Evolutionary conservation across 1,139 yeast species (phyloP), one percentile per base, ranked within the genome.

Genomic region (Diutina rugosa): DNA sequence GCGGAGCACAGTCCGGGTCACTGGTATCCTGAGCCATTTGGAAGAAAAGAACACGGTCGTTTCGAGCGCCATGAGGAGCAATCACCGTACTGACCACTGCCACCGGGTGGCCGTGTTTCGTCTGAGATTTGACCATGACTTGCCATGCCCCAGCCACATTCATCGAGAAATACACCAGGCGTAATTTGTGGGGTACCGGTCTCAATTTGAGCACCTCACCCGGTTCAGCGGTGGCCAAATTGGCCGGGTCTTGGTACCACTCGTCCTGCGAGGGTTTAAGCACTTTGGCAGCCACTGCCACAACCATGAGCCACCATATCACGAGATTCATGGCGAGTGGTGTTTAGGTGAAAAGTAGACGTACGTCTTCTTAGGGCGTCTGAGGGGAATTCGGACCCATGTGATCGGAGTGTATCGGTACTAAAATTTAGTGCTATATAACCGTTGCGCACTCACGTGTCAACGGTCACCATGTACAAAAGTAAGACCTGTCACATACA

Each of bases 1-100:
- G 59, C 2, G 62, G 61, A 8, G 61, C 56, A 44, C 62, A 60
- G 16, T 60, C 53, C 7, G 52, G 21, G 12, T 44, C 32, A 12
- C 60, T 57, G 4, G 61, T 58, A 56, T 59, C 62, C 47, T 59
- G 56, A 12, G 60, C 59, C 54, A 55, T 56, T 35, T 57, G 59
- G 52, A 59, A 60, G 16, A 58, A 57, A 12, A 59, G 28, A 6
- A 59, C 18, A 41, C 59, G 60, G 18, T 54, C 38, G 7, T 56
- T 56, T 35, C 59, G 59, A 2, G 61, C 61, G 35, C 56, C 55
- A 35, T 58, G 58, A 1, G 63, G 63, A 32, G 58, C 55, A 12
- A 61, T 56, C 4, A 60, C 47, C 8, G 61, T 60, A 9, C 60
- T 57, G n/a, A 61, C 58, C n/a, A 59, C 53, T 12, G 44, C n/a